Conservation (phyloP, 805 yeast genomes). For the Blastobotrys peoriensis region DNA sequence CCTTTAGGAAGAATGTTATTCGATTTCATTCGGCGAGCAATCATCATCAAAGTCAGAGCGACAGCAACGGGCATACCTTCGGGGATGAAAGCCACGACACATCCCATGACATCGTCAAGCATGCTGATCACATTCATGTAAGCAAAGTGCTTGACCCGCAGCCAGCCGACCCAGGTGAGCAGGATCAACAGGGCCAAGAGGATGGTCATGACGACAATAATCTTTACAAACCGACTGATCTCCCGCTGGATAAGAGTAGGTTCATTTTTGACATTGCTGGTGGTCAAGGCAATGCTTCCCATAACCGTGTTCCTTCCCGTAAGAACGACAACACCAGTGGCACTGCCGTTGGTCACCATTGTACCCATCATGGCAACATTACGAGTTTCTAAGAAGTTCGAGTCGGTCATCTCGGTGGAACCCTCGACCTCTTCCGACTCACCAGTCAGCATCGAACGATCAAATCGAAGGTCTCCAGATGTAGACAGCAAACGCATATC, state of each 20-base stretch:
- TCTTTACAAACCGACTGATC: constrained; percentile 24
- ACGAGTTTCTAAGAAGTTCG: constrained; percentile 34
- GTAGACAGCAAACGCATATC: constrained; percentile 38
- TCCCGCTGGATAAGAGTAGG: constrained; percentile 28
- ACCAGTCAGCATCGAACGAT: constrained; percentile 44
- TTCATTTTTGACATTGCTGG: constrained; percentile 35
- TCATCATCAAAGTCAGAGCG: constrained; percentile 43
- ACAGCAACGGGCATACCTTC: constrained; percentile 46
- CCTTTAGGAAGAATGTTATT: constrained; percentile 42
- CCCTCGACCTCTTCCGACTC: constrained; percentile 37
- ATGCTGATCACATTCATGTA: constrained; percentile 40
- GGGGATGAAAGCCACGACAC: constrained; percentile 44
- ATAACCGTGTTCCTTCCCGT: constrained; percentile 43
- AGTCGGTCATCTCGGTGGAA: constrained; percentile 7
- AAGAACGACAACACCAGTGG: constrained; percentile 39
- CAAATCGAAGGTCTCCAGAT: constrained; percentile 38
- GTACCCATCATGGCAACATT: constrained; percentile 46
- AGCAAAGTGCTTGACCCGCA: constrained; percentile 32
- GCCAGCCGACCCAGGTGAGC: constrained; percentile 42
- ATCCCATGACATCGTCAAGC: constrained; percentile 36
- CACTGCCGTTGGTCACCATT: constrained; percentile 38
- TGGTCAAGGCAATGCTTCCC: constrained; percentile 41
- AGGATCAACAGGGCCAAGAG: constrained; percentile 12
- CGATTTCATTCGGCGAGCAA: constrained; percentile 42
- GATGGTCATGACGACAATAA: constrained; percentile 18